Conservation (phyloP, 495 filamentous ascomycete genomes). For the Trichodelitschia bisporula region DNA sequence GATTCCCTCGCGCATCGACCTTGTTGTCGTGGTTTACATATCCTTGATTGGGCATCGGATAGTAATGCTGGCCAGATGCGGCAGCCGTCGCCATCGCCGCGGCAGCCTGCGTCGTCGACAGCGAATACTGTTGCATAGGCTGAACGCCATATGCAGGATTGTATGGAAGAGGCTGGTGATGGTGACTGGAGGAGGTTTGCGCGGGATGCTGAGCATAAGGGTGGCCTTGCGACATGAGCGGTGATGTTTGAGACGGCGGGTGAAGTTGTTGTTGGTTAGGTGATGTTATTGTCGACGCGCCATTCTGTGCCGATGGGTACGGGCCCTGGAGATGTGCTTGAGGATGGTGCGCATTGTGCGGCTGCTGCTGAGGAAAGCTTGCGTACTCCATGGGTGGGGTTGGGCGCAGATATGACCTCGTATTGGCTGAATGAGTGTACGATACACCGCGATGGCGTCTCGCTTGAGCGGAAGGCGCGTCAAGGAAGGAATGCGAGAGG, state of each 20-base stretch:
- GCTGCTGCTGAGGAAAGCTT: slow-evolving; percentile 34
- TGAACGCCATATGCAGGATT: slow-evolving; percentile 28
- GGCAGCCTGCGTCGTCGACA: slow-evolving; percentile 27
- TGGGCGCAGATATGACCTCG: no score
- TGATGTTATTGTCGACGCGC: slow-evolving; percentile 26
- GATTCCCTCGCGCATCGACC: slow-evolving; percentile 25
- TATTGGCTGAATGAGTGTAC: slow-evolving; percentile 20
- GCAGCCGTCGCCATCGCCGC: slow-evolving; percentile 51
- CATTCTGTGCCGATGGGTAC: slow-evolving; percentile 21
- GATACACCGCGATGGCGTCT: slow-evolving; percentile 9
- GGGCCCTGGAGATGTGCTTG: slow-evolving; percentile 27
- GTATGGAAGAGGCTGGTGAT: slow-evolving; percentile 26
- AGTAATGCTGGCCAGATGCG: slow-evolving; percentile 33
- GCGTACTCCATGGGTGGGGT: slow-evolving; percentile 56
- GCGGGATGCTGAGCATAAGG: slow-evolving; percentile 7
- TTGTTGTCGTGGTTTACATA: slow-evolving; percentile 21
- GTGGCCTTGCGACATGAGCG: slow-evolving; percentile 31
- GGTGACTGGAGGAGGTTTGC: slow-evolving; percentile 18
- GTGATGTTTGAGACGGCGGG: slow-evolving; percentile 28
- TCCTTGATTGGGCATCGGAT: slow-evolving; percentile 20
- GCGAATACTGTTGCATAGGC: slow-evolving; percentile 16
- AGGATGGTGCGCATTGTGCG: slow-evolving; percentile 26
- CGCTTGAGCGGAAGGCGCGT: slow-evolving; percentile 6
- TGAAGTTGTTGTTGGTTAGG: slow-evolving; percentile 26
- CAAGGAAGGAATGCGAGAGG: neutral